Evolutionary conservation across 208 protist genomes (phyloP), one percentile per base, ranked within the genome.

Genomic region (Crithidia brevicula): DNA sequence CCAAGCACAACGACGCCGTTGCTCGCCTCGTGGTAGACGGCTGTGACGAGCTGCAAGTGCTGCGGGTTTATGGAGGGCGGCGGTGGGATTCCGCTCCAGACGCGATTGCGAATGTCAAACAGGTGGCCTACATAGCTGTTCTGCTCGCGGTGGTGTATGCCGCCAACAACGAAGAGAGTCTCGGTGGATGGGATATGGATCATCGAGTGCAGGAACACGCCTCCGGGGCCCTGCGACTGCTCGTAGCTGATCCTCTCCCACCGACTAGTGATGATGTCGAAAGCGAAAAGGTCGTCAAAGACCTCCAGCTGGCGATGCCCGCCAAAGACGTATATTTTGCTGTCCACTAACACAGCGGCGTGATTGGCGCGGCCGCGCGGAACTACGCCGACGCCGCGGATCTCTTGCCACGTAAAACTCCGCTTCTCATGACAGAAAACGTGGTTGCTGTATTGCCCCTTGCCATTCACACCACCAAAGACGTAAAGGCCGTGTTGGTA

Each of bases 221-320:
- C 83, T 8, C 91, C 91, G 9, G 91, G 91, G 4, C 86, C 79
- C 47, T 91, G 82, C 30, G 62, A 61, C 53, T 70, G 59, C 20
- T 93, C 91, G 42, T 81, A 87, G 47, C 33, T 65, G 23, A 96
- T 83, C 63, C 85, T 89, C 50, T 96, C 91, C 89, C 91, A 96
- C 18, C 84, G 71, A 6, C 65, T 61, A 1, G 72, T 83, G 0
- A 78, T 68, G 34, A 96, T 66, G 46, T 91, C 82, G 46, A 84
- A 82, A 67, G 81, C 72, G 59, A 81, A 96, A 20, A 96, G 42
- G 42, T 94, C 89, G 63, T 94, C 87, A 62, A 94, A 88, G 5
- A 93, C 87, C 25, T 93, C 89, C 11, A 89, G 65, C 45, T 89
- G 72, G 18, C 82, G 73, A 49, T 94, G 79, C 4, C 91, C 91